Percentiles rank a stretch among this genome's conserved stretches.
Conservation (phyloP, 2,329 filamentous ascomycete genomes). For the Catunica adiposa region DNA sequence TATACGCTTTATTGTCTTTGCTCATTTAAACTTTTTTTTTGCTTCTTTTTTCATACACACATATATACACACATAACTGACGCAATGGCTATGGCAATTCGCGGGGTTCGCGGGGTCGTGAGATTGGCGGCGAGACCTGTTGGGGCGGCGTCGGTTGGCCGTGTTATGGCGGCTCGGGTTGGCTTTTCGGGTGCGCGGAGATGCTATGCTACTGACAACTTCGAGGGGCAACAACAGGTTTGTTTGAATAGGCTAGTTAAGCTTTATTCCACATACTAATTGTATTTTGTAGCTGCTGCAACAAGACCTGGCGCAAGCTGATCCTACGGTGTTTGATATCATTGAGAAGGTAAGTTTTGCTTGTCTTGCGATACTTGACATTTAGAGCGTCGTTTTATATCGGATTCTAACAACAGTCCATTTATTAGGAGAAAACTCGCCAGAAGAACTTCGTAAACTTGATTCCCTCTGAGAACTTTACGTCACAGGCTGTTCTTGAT, state of each 20-base stretch:
- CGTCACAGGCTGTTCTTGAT: constrained; percentile 80
- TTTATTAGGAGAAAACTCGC: constrained; percentile 66
- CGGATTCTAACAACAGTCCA: neutral
- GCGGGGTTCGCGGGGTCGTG: constrained; percentile 16
- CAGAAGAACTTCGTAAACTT: constrained; percentile 98
- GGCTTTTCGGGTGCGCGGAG: neutral
- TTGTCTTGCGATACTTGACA: neutral
- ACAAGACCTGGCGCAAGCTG: constrained; percentile 63
- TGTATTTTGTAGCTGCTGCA: constrained; percentile 51
- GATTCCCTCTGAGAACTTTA: constrained; percentile 92
- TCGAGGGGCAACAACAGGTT: constrained; percentile 45
- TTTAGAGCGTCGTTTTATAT: neutral
- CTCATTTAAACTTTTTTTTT: neutral
- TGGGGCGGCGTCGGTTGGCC: constrained; percentile 1
- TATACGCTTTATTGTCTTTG: no score
- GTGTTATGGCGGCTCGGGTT: neutral
- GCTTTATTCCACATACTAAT: no score
- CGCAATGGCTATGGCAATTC: constrained; percentile 8
- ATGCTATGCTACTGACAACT: constrained; percentile 28
- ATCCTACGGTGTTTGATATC: constrained; percentile 75
- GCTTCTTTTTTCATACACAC: neutral
- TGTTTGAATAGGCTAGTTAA: neutral
- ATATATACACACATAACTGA: constrained; percentile 7
- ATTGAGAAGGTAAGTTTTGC: constrained; percentile 57
- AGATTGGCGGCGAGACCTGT: constrained; percentile 9